phyloP scores from a whole-genome alignment of 1,284 basidiomycete genomes.

The Coniferiporia weirii region DNA sequence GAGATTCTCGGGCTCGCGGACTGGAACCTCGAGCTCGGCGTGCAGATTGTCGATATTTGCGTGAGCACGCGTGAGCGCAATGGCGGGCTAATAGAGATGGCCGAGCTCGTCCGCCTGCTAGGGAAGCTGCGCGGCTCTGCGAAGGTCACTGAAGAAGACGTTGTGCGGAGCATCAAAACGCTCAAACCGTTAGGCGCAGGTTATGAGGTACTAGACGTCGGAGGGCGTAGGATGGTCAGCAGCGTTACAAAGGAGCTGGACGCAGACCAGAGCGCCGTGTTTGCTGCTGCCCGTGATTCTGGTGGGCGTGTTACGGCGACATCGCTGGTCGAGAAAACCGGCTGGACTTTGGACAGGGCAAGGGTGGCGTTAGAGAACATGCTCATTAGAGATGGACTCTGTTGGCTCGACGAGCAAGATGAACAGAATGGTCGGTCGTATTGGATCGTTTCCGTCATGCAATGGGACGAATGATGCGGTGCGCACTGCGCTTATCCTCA shows the following conservation, averaged over 20 bases:
- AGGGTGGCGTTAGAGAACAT: conserved; percentile 82
- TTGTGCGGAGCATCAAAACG: conserved; percentile 81
- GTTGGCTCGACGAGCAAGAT: conserved; percentile 92
- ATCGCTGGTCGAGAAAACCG: conserved; percentile 50
- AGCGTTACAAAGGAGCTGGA: conserved; percentile 78
- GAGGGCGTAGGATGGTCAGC: conserved; percentile 64
- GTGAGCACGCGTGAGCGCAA: conserved; percentile 84
- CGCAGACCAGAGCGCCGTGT: conserved; percentile 72
- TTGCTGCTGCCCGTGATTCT: conserved; percentile 65
- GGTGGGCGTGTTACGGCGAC: conserved; percentile 64
- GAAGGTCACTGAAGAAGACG: conserved; percentile 73
- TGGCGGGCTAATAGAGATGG: conserved; percentile 88
- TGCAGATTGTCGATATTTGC: conserved; percentile 97
- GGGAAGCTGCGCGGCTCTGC: conserved; percentile 59
- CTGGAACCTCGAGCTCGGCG: conserved; percentile 94
- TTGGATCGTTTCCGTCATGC: conserved; percentile 81
- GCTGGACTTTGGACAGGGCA: conserved; percentile 78
- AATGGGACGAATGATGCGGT: conserved; percentile 57
- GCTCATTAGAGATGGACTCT: conserved; percentile 84
- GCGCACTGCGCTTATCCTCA: no score
- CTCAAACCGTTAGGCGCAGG: conserved; percentile 86
- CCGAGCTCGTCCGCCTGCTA: conserved; percentile 78
- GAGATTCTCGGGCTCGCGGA: conserved; percentile 86
- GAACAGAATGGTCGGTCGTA: conserved; percentile 58
- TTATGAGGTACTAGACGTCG: conserved; percentile 77